phyloP scores from a whole-genome alignment of 768 basidiomycete genomes.

The Lenzites betulinus region DNA sequence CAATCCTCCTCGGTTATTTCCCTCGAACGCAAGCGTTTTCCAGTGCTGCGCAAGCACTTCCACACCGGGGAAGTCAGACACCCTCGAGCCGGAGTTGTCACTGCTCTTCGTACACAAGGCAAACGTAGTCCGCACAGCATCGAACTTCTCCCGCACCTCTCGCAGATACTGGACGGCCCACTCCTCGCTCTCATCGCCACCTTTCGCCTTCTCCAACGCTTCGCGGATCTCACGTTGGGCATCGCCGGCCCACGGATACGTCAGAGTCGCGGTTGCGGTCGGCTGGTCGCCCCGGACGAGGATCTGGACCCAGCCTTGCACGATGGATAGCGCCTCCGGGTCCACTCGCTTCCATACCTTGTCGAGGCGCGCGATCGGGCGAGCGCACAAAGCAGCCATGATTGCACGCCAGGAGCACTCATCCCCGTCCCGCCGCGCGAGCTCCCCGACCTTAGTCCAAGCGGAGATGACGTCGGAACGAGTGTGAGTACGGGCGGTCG shows the following conservation, averaged over 20 bases:
- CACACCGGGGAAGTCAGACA: constrained; percentile 38
- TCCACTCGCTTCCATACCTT: constrained; percentile 83
- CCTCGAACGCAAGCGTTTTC: constrained; percentile 46
- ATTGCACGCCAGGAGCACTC: constrained; percentile 82
- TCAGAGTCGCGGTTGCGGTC: constrained; percentile 45
- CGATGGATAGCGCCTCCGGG: constrained; percentile 50
- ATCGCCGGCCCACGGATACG: constrained; percentile 74
- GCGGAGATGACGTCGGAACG: constrained; percentile 71
- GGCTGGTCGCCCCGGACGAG: constrained; percentile 38
- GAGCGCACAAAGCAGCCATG: constrained; percentile 65
- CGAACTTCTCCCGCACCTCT: constrained; percentile 50
- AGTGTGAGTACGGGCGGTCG: constrained; percentile 62
- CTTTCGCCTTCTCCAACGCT: constrained; percentile 48
- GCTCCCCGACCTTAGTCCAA: constrained; percentile 75
- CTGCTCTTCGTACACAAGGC: constrained; percentile 50
- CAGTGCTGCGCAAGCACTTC: constrained; percentile 57
- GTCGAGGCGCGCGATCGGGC: constrained; percentile 73
- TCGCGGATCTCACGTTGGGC: constrained; percentile 47
- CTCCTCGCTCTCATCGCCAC: constrained; percentile 42
- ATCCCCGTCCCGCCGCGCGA: constrained; percentile 71
- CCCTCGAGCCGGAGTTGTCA: constrained; percentile 28
- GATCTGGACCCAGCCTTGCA: constrained; percentile 69
- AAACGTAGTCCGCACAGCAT: constrained; percentile 51
- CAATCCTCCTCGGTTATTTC: constrained; percentile 40
- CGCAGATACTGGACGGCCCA: constrained; percentile 45